Percentiles rank a stretch among this genome's conserved stretches.
Conservation (phyloP, 305 asterid genomes). For the Solanum hybrid region DNA sequence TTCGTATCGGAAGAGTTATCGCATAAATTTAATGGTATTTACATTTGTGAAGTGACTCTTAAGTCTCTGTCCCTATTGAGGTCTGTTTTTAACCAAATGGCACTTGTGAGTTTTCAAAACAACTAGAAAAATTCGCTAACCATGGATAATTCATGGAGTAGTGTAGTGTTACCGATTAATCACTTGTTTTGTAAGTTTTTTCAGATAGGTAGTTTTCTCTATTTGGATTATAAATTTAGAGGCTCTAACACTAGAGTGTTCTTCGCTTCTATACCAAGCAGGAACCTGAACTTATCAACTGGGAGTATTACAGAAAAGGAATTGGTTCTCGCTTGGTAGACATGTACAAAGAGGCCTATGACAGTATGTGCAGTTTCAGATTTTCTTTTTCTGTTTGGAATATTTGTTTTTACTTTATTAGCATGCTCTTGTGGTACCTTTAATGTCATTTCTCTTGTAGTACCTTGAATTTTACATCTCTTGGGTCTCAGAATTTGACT, state of each 20-base stretch:
- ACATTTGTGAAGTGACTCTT: background rate
- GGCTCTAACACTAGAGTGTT: background rate
- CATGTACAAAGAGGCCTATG: conserved; percentile 79
- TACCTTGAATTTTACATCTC: background rate
- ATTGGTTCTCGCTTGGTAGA: conserved; percentile 86
- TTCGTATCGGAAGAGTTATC: background rate
- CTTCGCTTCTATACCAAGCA: conserved; percentile 17
- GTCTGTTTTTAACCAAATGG: background rate
- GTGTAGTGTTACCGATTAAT: background rate
- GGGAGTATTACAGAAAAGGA: conserved; percentile 88
- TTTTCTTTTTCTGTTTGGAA: background rate
- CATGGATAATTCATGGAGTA: background rate
- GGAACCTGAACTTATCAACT: conserved; percentile 86
- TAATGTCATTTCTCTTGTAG: background rate
- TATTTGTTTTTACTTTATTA: background rate
- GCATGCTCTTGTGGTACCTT: background rate
- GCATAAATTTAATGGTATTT: background rate
- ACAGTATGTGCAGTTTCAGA: conserved; percentile 34
- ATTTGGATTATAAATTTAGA: background rate
- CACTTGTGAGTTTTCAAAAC: background rate
- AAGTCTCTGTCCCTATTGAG: background rate
- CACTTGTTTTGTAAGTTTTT: background rate
- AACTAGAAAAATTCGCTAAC: background rate
- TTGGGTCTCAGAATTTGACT: background rate
- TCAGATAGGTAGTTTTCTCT: background rate